Conservation (phyloP, 1,139 yeast species). For the Groenewaldozyma auringiensis region DNA sequence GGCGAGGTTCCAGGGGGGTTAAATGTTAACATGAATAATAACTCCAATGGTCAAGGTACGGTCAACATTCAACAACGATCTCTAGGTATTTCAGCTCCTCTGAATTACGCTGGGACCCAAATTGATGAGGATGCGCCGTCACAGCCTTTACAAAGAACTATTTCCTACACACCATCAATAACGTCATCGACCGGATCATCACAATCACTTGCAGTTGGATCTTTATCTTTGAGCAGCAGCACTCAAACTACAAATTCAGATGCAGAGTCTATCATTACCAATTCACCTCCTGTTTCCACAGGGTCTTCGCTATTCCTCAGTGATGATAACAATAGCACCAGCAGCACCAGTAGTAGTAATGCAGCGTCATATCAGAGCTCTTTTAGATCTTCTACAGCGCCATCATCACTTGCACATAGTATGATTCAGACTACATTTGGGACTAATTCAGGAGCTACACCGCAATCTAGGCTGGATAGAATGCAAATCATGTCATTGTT, state of each 20-base stretch:
- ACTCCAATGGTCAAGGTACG: neutral
- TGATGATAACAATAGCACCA: neutral
- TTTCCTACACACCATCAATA: slow-evolving; percentile 1
- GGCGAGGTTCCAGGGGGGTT: neutral
- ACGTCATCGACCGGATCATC: neutral
- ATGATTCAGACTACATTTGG: neutral
- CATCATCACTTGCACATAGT: neutral
- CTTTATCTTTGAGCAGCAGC: slow-evolving; percentile 1
- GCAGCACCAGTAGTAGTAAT: no score
- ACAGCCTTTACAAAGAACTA: neutral
- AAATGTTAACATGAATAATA: neutral
- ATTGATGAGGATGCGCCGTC: neutral
- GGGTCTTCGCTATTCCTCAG: neutral
- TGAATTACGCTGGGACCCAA: neutral
- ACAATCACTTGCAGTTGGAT: neutral
- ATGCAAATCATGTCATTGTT: slow-evolving; percentile 10
- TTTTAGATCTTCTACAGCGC: neutral
- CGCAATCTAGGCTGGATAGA: neutral
- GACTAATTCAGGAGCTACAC: neutral
- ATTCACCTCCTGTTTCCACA: slow-evolving; percentile 3
- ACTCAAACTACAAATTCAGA: neutral
- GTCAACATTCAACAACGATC: neutral
- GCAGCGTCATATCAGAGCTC: neutral
- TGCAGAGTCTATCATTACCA: slow-evolving; percentile 2
- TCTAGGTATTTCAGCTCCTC: neutral